Evolutionary conservation across 139 green algal species (phyloP).

Genomic region (Closterium sp.): DNA sequence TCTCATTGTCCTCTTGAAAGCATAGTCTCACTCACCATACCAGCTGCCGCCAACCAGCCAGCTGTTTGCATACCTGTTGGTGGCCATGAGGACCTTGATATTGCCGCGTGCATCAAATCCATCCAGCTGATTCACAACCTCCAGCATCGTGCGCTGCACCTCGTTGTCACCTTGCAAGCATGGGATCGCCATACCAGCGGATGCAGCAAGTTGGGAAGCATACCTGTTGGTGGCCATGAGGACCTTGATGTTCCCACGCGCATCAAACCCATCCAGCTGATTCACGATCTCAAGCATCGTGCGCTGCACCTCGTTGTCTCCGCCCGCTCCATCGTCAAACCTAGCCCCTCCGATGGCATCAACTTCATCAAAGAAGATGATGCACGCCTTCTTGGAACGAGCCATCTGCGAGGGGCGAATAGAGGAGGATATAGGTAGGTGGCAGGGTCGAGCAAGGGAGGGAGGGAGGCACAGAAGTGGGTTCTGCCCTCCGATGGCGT

Average conservation of each 20-base stretch:
- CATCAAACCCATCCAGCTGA: constrained; percentile 98
- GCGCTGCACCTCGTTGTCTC: constrained; percentile 98
- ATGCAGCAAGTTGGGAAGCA: no score
- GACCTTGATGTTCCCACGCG: constrained; percentile 98
- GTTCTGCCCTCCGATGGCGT: no score
- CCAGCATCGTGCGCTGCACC: constrained; percentile 99
- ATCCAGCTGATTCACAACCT: constrained; percentile 99
- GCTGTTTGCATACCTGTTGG: constrained; percentile 51
- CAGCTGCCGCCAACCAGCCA: no score
- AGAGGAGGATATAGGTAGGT: no score
- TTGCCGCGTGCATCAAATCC: constrained; percentile 98
- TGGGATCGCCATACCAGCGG: no score
- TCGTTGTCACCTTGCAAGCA: no score
- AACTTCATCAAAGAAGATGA: constrained; percentile 98
- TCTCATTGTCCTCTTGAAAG: no score
- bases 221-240: constrained; percentile 63
- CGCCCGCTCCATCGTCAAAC: constrained; percentile 90
- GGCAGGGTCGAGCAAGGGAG: no score
- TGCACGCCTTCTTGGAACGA: constrained; percentile 63
- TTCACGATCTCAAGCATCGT: constrained; percentile 99
- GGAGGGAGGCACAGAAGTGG: no score
- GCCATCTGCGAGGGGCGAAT: no score
- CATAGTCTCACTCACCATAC: no score
- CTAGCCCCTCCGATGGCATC: constrained; percentile 95
- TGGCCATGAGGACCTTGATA: constrained; percentile 88